Conservation (phyloP, 805 yeast species). For the Candida ponderosae region DNA sequence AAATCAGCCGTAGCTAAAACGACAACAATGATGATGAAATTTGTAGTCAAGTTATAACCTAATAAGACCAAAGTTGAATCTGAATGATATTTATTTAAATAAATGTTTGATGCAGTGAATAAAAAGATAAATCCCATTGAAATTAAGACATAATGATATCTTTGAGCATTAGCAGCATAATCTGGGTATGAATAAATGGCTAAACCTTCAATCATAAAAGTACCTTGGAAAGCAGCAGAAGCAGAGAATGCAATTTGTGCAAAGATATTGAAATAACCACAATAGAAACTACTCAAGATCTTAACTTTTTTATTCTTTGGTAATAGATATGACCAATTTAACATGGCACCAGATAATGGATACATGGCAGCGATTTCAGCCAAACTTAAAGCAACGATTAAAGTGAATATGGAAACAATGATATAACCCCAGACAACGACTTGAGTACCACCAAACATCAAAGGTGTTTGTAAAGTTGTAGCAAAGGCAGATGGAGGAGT, state of each 20-base stretch:
- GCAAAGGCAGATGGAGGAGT: constrained; percentile 20
- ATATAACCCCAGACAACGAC: constrained; percentile 21
- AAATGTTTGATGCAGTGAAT: constrained; percentile 15
- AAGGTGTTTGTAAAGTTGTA: constrained; percentile 17
- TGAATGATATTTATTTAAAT: constrained; percentile 17
- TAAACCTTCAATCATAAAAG: constrained; percentile 14
- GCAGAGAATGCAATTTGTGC: constrained; percentile 20
- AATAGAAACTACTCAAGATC: constrained; percentile 21
- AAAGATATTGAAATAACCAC: constrained; percentile 23
- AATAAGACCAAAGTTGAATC: constrained; percentile 12
- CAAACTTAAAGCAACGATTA: constrained; percentile 16
- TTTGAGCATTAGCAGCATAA: constrained; percentile 7
- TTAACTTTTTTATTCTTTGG: constrained; percentile 18
- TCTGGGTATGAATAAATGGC: constrained; percentile 11
- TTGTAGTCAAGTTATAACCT: constrained; percentile 13
- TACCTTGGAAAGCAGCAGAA: constrained; percentile 19
- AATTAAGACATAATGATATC: constrained; percentile 15
- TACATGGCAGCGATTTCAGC: constrained; percentile 27
- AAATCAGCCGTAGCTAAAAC: constrained; percentile 14
- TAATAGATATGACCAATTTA: constrained; percentile 26
- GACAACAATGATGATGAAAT: constrained; percentile 12
- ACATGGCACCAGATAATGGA: constrained; percentile 27
- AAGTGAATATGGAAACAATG: constrained; percentile 17
- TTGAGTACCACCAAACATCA: constrained; percentile 19
- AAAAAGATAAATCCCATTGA: constrained; percentile 17